These are phyloP conservation scores for Mycena galopus DNA, from an alignment of 768 basidiomycete genomes.

Conservation along the genomic window DNA sequence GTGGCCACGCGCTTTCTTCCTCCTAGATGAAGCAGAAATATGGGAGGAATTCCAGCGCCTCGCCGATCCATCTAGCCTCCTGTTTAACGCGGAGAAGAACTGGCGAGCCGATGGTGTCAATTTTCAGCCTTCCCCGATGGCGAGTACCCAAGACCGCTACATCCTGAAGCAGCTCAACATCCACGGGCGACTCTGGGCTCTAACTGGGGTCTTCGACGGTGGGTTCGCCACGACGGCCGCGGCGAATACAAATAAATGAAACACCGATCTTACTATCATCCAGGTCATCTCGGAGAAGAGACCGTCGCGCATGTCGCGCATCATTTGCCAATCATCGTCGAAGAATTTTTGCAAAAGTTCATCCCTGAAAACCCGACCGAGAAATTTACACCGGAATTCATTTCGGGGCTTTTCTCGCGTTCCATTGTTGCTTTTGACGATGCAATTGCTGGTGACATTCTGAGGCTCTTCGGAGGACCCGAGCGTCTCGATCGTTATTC, in stretches of 20 bases:
- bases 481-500: constrained; percentile 63
- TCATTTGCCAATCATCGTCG: constrained; percentile 77
- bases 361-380: constrained; percentile 52
- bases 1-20: constrained; percentile 72
- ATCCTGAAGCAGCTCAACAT: constrained; percentile 69
- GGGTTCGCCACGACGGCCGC: constrained; percentile 40
- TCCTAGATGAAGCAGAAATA: constrained; percentile 63
- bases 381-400: constrained; percentile 59
- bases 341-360: constrained; percentile 65
- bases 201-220: constrained; percentile 82
- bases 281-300: constrained; percentile 78
- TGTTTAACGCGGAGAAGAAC: constrained; percentile 49
- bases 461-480: constrained; percentile 72
- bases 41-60: constrained; percentile 65
- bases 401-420: constrained; percentile 68
- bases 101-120: constrained; percentile 71
- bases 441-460: constrained; percentile 74
- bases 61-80: constrained; percentile 63
- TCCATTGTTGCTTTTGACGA: constrained; percentile 75
- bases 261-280: constrained; percentile 23
- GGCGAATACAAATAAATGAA: constrained; percentile 25
- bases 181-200: constrained; percentile 69
- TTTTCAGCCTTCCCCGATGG: constrained; percentile 71
- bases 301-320: constrained; percentile 78
- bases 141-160: constrained; percentile 74